phyloP scores from a whole-genome alignment of 2,329 filamentous ascomycete species.

The Amylocarpus encephaloides region DNA sequence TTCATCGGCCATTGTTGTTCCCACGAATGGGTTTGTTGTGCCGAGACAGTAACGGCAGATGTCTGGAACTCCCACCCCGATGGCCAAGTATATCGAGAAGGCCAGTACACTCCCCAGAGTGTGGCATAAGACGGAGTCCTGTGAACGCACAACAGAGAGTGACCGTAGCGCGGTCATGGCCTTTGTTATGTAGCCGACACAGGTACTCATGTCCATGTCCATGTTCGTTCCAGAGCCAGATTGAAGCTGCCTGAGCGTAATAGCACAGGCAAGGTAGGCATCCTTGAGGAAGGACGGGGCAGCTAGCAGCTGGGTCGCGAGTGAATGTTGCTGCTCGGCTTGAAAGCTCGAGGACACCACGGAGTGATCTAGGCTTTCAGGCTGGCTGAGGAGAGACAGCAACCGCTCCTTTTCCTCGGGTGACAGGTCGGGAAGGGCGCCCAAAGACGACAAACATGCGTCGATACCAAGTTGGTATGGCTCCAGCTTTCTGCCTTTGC shows the following conservation, averaged over 20 bases:
- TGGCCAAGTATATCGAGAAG: conserved; percentile 24
- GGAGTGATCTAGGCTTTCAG: conserved; percentile 19
- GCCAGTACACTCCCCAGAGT: conserved; percentile 22
- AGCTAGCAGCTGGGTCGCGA: conserved; percentile 14
- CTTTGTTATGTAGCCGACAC: conserved; percentile 16
- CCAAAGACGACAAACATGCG: conserved; percentile 5
- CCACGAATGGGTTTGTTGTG: conserved; percentile 19
- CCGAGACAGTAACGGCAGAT: conserved; percentile 25
- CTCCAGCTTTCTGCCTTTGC: background rate
- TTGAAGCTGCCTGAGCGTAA: conserved; percentile 19
- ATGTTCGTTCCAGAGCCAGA: conserved; percentile 1
- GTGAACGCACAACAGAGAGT: conserved; percentile 15
- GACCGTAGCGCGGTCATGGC: conserved; percentile 24
- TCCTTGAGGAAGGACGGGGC: conserved; percentile 23
- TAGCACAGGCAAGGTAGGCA: conserved; percentile 27
- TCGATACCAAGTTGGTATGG: background rate
- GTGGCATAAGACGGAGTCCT: conserved; percentile 22
- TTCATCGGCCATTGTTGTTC: conserved; percentile 9
- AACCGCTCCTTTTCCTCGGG: conserved; percentile 23
- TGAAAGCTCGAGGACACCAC: conserved; percentile 23
- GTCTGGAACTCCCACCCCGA: conserved; percentile 25
- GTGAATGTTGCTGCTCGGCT: conserved; percentile 16
- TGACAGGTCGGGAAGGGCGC: conserved; percentile 5
- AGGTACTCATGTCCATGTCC: conserved; percentile 5
- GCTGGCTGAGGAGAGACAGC: conserved; percentile 19